phyloP scores from a whole-genome alignment of 495 filamentous ascomycete species.

The Neurospora terricola region DNA sequence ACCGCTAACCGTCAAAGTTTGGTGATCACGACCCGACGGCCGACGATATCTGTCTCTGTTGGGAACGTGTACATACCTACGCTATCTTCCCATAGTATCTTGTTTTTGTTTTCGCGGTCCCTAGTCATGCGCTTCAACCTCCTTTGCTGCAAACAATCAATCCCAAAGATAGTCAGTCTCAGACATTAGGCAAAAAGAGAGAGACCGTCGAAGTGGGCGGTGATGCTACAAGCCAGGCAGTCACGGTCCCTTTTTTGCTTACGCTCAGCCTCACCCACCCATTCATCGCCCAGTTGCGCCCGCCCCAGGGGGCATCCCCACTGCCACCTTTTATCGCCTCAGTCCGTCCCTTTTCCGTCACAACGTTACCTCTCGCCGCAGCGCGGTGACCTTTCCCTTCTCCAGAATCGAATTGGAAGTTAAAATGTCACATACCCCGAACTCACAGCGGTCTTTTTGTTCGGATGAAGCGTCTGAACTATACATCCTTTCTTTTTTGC shows the following conservation, averaged over 20 bases:
- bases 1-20: background rate
- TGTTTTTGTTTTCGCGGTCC: background rate
- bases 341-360: background rate
- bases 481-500: background rate
- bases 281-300: background rate
- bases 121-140: background rate
- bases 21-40: background rate
- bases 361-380: background rate
- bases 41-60: background rate
- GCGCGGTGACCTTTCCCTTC: background rate
- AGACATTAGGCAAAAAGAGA: background rate
- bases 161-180: background rate
- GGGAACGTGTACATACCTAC: background rate
- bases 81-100: background rate
- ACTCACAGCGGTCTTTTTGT: background rate
- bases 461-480: background rate
- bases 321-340: background rate
- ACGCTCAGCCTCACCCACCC: background rate
- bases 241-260: background rate
- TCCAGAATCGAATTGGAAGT: background rate
- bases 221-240: background rate
- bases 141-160: background rate
- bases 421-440: background rate
- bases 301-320: background rate
- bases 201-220: background rate